phyloP scores from a whole-genome alignment of 2,329 filamentous ascomycete genomes.

The Colletotrichum noveboracense region DNA sequence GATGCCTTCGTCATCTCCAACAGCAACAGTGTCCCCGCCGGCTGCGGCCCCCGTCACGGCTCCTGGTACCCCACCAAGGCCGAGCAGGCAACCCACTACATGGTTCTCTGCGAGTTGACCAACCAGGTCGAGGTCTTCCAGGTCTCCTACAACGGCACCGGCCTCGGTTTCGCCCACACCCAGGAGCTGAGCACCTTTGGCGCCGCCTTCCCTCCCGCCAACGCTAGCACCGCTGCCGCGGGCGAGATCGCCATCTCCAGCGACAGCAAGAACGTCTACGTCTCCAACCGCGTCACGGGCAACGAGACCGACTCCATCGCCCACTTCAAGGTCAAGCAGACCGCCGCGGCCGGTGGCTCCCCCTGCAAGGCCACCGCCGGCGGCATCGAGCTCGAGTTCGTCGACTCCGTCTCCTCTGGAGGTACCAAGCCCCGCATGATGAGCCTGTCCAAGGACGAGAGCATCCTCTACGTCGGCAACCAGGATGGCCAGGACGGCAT shows the following conservation, averaged over 20 bases:
- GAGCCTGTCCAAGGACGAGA: conserved; percentile 39
- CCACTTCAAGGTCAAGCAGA: conserved; percentile 43
- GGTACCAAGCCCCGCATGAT: conserved; percentile 53
- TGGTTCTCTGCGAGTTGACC: conserved; percentile 51
- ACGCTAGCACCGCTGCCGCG: conserved; percentile 42
- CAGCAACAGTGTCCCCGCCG: conserved; percentile 37
- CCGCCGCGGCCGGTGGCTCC: conserved; percentile 20
- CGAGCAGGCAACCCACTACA: conserved; percentile 46
- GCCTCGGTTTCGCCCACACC: conserved; percentile 38
- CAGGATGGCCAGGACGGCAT: conserved; percentile 45
- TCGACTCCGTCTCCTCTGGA: conserved; percentile 36
- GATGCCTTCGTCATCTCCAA: conserved; percentile 43
- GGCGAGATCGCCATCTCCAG: conserved; percentile 49
- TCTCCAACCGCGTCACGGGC: conserved; percentile 56
- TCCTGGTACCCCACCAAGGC: conserved; percentile 46
- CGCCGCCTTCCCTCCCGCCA: conserved; percentile 35
- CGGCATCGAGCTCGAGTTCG: conserved; percentile 37
- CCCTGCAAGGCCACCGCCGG: conserved; percentile 27
- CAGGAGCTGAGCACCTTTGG: conserved; percentile 44
- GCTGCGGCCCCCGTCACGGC: conserved; percentile 56
- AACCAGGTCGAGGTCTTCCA: conserved; percentile 49
- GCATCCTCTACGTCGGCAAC: conserved; percentile 51
- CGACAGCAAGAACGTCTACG: conserved; percentile 51
- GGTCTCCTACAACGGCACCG: conserved; percentile 40
- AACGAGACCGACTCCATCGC: conserved; percentile 51